Evolutionary conservation across 2,329 filamentous ascomycete genomes (phyloP), one percentile per base, ranked within the genome.

Genomic region (Colletotrichum godetiae): DNA sequence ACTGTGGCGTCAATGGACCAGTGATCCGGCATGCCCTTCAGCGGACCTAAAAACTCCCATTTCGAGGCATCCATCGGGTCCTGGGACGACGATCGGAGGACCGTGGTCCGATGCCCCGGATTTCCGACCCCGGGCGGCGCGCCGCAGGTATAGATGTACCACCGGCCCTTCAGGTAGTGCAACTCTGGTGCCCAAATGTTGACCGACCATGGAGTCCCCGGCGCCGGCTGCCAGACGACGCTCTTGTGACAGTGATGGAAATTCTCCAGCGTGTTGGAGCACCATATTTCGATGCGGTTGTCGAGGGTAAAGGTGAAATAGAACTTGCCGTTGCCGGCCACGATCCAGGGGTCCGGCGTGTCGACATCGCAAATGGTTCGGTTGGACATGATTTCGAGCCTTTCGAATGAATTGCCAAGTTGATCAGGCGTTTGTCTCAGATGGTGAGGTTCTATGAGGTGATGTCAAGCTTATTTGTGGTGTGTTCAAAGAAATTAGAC

Each of bases 1-100:
- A 90, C 82, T 0, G 88, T 86, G 11, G 84, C 88, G 77, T 91
- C 89, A 66, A 91, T 89, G 7, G 84, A 83, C 87, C 88, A 90
- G 63, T 84, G 84, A 27, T 77, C 81, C 11, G 81, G 86, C 55
- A 90, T 81, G 70, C 86, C 83, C 11, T 82, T 84, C n/a, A 82
- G 82, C 73, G 89, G 90, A 3, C 82, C 82, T 78, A 85, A 90
- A 0, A 79, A 77, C 46, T 89, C 87, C 83, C 86, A 90, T 0
- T 88, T 87, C 5, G 84, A 82, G 8, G 84, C 80, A 12, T 88
- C 88, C 72, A 74, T 74, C 33, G 72, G 68, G 57, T 73, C 70
- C 27, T 56, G 67, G 2, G 46, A 89, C 87, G 73, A 90, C 85
- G 3, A 85, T 77, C 29, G 85, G 83, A 73, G 70, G n/a, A 73